Base-by-base conservation (phyloP, 441 rosid genomes). In the Arabidopsis hybrid region DNA sequence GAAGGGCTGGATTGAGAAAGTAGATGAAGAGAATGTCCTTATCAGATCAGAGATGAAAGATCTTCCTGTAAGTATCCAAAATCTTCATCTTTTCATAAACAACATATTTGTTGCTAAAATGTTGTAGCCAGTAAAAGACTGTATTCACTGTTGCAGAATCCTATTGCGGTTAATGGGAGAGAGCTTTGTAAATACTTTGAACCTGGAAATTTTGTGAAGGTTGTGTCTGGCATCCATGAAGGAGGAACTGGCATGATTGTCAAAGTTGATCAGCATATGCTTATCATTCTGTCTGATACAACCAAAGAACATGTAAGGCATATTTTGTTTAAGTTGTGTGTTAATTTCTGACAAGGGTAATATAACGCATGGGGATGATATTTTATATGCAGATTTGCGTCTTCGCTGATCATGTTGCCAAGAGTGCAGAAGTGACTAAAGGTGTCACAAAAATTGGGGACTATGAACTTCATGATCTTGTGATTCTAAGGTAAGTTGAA, bases 181-280 rank as follows among this genome's bases (percentile, higher is more conserved):
- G 98, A 95, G 82, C 92, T 93, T 12, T 95, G 97, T 83, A 95
- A 95, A 80, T 93, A 88, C 75, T 93, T 95, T 58, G 97, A 95
- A 82, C 96, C 96, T 47, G 99, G 98, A 66, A 95, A 95, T 81
- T 96, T 90, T 70, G 99, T 93, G 71, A 93, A 95, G 85, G 92
- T 95, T 79, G 95, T 95, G 60, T 83, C 91, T 49, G 99, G 99
- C 70, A 82, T 90, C 14, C 96, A 95, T 49, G 87, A 82, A 83
- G 99, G 96, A 82, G 90, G 96, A 12, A 91, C 99, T 14, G 99
- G 97, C 66, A 95, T 95, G 98, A 95, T 95, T 69, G 85, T 95
- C 58, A 93, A 93, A 87, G 99, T 91, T 77, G 97, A 93, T 70
- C 97, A 93, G 75, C 97, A 95, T 81, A 91, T 91, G 65, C 96